A percentile compares a stretch with the other conserved stretches of the same genome.
Evolutionary conservation across 345 rosid genomes (phyloP).

Genomic region (Eucalyptus microcorys): DNA sequence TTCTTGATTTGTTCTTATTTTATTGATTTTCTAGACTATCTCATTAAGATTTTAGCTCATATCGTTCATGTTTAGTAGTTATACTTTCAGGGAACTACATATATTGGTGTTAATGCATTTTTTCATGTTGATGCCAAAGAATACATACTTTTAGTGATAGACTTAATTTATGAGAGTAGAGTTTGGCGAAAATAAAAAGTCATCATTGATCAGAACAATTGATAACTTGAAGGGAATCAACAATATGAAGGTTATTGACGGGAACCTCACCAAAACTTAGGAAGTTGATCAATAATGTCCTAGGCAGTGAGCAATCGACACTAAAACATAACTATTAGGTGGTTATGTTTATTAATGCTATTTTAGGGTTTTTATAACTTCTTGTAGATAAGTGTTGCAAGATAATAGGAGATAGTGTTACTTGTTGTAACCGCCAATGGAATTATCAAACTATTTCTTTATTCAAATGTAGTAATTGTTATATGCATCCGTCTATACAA

Average conservation of each 20-base stretch:
- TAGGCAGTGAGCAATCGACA: not conserved
- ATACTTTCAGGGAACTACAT: not conserved
- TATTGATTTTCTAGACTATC: not conserved
- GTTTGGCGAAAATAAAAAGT: too few relatives aligned
- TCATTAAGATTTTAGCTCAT: not conserved
- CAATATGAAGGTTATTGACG: not conserved
- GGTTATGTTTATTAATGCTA: too few relatives aligned
- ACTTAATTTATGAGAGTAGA: not conserved
- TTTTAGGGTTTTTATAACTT: not conserved
- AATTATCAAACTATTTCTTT: not conserved
- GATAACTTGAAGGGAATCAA: not conserved
- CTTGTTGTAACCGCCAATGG: too few relatives aligned
- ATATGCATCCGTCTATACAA: too few relatives aligned
- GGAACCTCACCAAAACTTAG: not conserved
- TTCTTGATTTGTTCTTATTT: not conserved
- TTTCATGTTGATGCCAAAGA: not conserved
- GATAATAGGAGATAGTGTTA: not conserved
- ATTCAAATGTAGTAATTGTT: too few relatives aligned
- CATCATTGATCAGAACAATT: too few relatives aligned
- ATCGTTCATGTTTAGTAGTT: not conserved
- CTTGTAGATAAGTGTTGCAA: not conserved
- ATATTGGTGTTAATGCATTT: not conserved
- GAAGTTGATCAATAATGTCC: not conserved
- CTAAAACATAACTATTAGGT: not conserved
- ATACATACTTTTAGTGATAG: not conserved